Evolutionary conservation across 257 asterid genomes (phyloP), one percentile per base, ranked within the genome.

Genomic region (Penstemon barbatus): DNA sequence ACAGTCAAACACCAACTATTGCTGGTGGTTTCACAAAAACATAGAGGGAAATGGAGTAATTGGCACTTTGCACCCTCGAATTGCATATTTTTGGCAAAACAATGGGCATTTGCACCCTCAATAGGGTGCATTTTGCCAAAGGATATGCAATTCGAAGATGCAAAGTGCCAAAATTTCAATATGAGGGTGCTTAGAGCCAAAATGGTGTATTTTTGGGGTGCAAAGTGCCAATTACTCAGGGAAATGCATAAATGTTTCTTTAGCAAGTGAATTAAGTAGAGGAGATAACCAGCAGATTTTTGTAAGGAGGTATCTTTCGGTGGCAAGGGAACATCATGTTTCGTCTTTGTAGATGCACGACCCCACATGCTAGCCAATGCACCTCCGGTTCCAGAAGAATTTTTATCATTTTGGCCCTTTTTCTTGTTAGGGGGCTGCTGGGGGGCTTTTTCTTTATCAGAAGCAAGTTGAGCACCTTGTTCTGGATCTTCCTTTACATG

Each of bases 341-440:
- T 89, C 52, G 86, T 70, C 83, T 89, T 89, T 54, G 87, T 63
- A 63, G 96, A 82, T 65, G 89, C 87, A 74, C 90, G 91, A 13
- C 90, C 92, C 99, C 99, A 94, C 91, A 94, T 91, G 85, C 86
- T 81, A 77, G 95, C 89, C 78, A 91, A 82, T 71, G 88, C 68
- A 44, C 95, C 79, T 63, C 89, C 88, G 59, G 78, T 74, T 71
- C 87, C 88, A 62, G 95, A 82, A 75, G 90, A 77, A 66, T 10
- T 82, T 77, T 82, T 87, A 69, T 81, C 85, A 79, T 75, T 77
- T 70, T 77, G 84, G 56, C 61, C 82, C 64, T 80, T 86, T 78
- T 86, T 87, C 65, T 74, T 79, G 72, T 77, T 79, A 68, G 80
- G 79, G 54, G 73, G 85, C 60, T 63, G 61, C 71, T 72, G 83